phyloP scores from a whole-genome alignment of 306 rosid genomes.

The Inga leiocalycina region DNA sequence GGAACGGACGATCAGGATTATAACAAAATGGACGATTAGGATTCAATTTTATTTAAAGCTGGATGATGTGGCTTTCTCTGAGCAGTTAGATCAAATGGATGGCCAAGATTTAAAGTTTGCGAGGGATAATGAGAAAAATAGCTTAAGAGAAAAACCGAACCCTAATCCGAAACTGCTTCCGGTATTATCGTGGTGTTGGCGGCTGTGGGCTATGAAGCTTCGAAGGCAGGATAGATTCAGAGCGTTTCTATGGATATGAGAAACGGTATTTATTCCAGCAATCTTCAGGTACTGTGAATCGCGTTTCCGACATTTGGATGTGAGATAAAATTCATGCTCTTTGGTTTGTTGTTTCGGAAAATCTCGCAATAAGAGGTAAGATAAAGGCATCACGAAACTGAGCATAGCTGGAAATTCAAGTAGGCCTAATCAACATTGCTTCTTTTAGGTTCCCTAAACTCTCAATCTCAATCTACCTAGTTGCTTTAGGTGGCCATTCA shows the following conservation, averaged over 20 bases:
- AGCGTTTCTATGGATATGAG: constrained; percentile 37
- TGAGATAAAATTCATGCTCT: background rate
- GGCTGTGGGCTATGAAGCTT: constrained; percentile 35
- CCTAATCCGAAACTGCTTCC: background rate
- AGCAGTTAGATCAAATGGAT: too few relatives aligned
- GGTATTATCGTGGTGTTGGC: background rate
- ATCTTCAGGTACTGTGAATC: constrained; percentile 39
- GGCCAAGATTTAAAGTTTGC: too few relatives aligned
- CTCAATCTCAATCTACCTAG: background rate
- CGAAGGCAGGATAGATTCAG: constrained; percentile 30
- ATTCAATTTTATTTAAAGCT: too few relatives aligned
- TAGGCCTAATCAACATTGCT: background rate
- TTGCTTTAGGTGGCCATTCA: background rate
- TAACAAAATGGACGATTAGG: too few relatives aligned
- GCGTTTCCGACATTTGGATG: background rate
- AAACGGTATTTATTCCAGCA: constrained; percentile 36
- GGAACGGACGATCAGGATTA: too few relatives aligned
- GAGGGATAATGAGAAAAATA: too few relatives aligned
- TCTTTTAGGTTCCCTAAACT: background rate
- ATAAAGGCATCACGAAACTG: background rate
- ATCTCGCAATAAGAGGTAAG: background rate
- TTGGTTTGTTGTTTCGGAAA: background rate
- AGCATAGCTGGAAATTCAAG: background rate
- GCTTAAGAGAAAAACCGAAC: too few relatives aligned
- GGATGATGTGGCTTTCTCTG: background rate